A percentile compares a stretch with the other conserved stretches of the same genome.
These are phyloP conservation scores for Phaeomoniella chlamydospora DNA, from an alignment of 2,329 filamentous ascomycete genomes.

Conservation along the genomic window DNA sequence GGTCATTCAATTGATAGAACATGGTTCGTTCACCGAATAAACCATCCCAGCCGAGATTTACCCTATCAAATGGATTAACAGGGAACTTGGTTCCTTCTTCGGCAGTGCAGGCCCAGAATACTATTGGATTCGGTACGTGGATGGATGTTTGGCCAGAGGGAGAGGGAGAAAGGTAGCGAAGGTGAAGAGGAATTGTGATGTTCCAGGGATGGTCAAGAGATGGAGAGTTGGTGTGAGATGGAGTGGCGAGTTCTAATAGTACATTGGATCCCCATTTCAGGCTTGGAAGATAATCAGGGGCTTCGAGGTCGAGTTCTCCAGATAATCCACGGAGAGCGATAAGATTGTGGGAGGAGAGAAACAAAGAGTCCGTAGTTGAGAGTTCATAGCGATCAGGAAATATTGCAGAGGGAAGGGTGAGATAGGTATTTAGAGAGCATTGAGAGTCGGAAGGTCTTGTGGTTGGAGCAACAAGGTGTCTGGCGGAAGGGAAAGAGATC, in stretches of 20 bases:
- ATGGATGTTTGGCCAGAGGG: constrained; percentile 38
- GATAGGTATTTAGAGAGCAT: constrained; percentile 64
- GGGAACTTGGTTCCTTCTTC: constrained; percentile 45
- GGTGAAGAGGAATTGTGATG: constrained; percentile 58
- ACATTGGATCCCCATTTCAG: constrained; percentile 62
- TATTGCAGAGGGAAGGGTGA: constrained; percentile 66
- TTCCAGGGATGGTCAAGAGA: constrained; percentile 13
- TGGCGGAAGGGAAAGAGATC: constrained; percentile 43
- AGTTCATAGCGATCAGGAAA: constrained; percentile 87
- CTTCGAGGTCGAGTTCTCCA: constrained; percentile 76
- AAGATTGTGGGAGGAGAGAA: constrained; percentile 73
- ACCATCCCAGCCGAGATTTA: constrained; percentile 73
- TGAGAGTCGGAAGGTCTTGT: constrained; percentile 27
- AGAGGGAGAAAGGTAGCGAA: constrained; percentile 62
- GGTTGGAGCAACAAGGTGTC: constrained; percentile 31
- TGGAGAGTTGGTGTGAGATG: constrained; percentile 19
- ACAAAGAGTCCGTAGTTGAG: constrained; percentile 26
- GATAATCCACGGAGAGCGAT: constrained; percentile 51
- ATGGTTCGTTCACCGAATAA: constrained; percentile 62
- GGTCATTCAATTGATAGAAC: constrained; percentile 61
- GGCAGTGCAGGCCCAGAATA: constrained; percentile 81
- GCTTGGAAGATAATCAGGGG: constrained; percentile 63
- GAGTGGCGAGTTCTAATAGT: constrained; percentile 57
- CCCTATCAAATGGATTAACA: constrained; percentile 70
- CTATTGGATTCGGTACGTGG: constrained; percentile 61